Percentiles rank a stretch among this genome's conserved stretches.
Evolutionary conservation across 192 early-diverging fungal species (phyloP).

Genomic region (Mortierella claussenii): DNA sequence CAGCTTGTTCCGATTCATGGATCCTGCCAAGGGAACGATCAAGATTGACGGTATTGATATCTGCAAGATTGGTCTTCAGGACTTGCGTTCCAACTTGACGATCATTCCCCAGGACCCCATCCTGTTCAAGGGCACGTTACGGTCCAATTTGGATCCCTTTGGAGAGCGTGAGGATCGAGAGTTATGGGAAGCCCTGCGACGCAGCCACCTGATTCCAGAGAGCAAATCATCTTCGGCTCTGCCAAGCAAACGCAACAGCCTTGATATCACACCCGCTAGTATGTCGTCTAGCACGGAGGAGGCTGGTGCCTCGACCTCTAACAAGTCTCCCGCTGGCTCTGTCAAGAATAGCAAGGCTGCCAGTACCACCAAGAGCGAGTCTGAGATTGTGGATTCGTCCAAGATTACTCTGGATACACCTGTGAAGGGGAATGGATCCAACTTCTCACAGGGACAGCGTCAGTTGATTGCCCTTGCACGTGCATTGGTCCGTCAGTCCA

Average conservation of each 20-base stretch:
- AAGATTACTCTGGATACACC: conserved; percentile 68
- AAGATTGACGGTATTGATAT: conserved; percentile 66
- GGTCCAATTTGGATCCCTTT: conserved; percentile 91
- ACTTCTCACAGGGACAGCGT: conserved; percentile 79
- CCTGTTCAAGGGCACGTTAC: conserved; percentile 74
- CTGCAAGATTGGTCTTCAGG: conserved; percentile 62
- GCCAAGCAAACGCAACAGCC: conserved; percentile 29
- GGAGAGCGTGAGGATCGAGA: conserved; percentile 76
- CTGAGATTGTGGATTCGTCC: conserved; percentile 27
- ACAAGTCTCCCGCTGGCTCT: background rate
- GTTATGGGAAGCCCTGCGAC: conserved; percentile 79
- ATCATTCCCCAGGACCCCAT: conserved; percentile 84
- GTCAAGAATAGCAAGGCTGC: conserved; percentile 1
- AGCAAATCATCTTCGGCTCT: background rate
- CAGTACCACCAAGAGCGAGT: background rate
- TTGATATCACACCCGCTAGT: conserved; percentile 5
- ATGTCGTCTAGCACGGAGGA: background rate
- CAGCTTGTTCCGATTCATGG: conserved; percentile 69
- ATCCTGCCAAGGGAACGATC: conserved; percentile 59
- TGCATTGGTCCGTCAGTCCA: conserved; percentile 71
- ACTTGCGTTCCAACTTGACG: conserved; percentile 65
- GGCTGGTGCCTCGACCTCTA: background rate
- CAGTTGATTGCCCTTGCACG: conserved; percentile 79
- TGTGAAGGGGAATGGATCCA: conserved; percentile 82
- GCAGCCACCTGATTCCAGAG: conserved; percentile 73